Conservation (phyloP, 805 yeast species). For the Torulaspora gathmanii region DNA sequence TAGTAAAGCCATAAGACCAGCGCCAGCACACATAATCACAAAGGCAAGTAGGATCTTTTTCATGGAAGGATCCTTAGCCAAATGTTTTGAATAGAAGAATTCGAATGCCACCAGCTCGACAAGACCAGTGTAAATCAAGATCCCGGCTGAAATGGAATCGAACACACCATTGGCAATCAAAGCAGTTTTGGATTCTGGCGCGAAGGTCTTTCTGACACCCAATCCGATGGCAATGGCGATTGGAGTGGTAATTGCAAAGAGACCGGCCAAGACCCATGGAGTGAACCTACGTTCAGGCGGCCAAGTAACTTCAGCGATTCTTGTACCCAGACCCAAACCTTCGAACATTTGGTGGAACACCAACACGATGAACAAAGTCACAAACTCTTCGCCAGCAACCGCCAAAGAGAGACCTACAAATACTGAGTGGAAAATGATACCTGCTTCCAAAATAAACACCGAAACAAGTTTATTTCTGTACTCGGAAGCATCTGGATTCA, state of each 20-base stretch:
- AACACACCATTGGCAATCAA: conserved; percentile 57
- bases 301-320: conserved; percentile 56
- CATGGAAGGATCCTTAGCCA: conserved; percentile 37
- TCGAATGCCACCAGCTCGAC: conserved; percentile 74
- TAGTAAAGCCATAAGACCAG: conserved; percentile 65
- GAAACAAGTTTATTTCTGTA: background rate
- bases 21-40: conserved; percentile 49
- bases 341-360: conserved; percentile 76
- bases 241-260: conserved; percentile 62
- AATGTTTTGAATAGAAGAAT: conserved; percentile 45
- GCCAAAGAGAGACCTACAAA: conserved; percentile 68
- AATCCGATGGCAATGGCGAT: conserved; percentile 68
- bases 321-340: conserved; percentile 72
- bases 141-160: conserved; percentile 68
- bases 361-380: conserved; percentile 55
- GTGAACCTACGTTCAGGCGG: conserved; percentile 40
- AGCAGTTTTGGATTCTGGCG: conserved; percentile 50
- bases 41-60: conserved; percentile 39
- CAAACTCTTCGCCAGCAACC: conserved; percentile 58
- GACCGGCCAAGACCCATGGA: conserved; percentile 44
- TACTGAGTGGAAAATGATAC: conserved; percentile 69
- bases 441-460: conserved; percentile 55
- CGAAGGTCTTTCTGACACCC: conserved; percentile 59
- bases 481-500: background rate
- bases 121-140: conserved; percentile 63